A percentile compares a stretch with the other conserved stretches of the same genome.
phyloP scores from a whole-genome alignment of 208 protist species.

The Sergeia podlipaevii region DNA sequence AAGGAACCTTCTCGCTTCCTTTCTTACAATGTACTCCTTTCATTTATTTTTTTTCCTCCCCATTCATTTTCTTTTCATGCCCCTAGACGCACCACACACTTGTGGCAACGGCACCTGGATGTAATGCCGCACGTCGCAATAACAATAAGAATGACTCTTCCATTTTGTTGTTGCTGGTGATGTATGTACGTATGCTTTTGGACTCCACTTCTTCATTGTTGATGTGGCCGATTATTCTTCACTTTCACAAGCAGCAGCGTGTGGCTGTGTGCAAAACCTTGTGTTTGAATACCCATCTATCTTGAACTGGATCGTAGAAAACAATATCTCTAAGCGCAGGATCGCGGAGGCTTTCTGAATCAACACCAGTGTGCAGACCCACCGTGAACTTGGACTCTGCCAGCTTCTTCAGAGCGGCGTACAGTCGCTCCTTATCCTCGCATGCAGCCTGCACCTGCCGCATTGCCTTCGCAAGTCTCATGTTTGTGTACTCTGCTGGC shows the following conservation, averaged over 20 bases:
- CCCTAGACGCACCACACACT: too few species aligned
- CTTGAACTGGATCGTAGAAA: constrained; percentile 71
- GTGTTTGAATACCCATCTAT: constrained; percentile 65
- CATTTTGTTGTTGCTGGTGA: too few species aligned
- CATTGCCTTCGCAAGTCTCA: constrained; percentile 75
- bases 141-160: not conserved
- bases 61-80: too few species aligned
- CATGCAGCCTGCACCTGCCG: constrained; percentile 46
- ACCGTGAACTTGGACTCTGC: constrained; percentile 47
- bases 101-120: not conserved
- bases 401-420: constrained; percentile 62
- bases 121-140: not conserved
- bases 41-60: too few species aligned
- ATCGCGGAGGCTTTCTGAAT: constrained; percentile 31
- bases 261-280: constrained; percentile 72
- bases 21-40: too few species aligned
- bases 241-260: constrained; percentile 29
- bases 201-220: not conserved
- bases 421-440: too few species aligned
- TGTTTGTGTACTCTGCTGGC: constrained; percentile 52
- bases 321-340: constrained; percentile 59
- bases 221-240: not conserved
- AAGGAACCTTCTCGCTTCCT: too few species aligned
- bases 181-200: too few species aligned
- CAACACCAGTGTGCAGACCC: constrained; percentile 39